Percentiles rank a stretch among this genome's conserved stretches.
Conservation (phyloP, 805 yeast genomes). For the Lipomyces japonicus region DNA sequence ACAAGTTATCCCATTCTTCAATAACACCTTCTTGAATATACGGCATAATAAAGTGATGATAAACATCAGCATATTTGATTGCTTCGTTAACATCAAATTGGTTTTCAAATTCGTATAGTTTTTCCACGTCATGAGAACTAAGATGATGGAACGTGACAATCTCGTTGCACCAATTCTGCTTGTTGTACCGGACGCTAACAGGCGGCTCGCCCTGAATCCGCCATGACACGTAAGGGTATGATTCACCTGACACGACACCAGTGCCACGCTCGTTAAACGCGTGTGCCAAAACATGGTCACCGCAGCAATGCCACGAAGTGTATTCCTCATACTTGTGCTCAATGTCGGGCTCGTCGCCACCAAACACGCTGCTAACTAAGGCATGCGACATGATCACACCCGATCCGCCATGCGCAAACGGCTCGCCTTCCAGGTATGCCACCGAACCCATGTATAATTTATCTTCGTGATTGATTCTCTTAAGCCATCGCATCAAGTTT, state of each 20-base stretch:
- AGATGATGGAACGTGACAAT: conserved; percentile 38
- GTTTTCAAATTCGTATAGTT: conserved; percentile 39
- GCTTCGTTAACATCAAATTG: conserved; percentile 18
- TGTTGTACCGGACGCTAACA: conserved; percentile 13
- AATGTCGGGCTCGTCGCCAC: conserved; percentile 26
- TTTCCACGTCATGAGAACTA: conserved; percentile 14
- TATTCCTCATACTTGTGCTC: conserved; percentile 27
- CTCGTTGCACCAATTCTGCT: conserved; percentile 35
- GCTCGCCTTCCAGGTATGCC: conserved; percentile 26
- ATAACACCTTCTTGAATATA: conserved; percentile 28
- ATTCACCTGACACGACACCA: conserved; percentile 15
- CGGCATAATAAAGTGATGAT: conserved; percentile 38
- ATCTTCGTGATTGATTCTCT: conserved; percentile 32
- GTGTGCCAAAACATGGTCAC: conserved; percentile 37
- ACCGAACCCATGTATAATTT: conserved; percentile 36
- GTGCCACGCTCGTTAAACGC: conserved; percentile 28
- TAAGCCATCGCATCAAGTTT: conserved; percentile 32
- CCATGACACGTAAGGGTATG: conserved; percentile 22
- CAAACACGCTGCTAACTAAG: conserved; percentile 33
- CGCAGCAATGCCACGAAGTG: conserved; percentile 36
- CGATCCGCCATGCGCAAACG: conserved; percentile 42
- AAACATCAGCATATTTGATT: conserved; percentile 34
- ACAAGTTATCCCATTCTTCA: conserved; percentile 32
- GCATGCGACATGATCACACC: conserved; percentile 38
- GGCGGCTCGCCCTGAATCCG: conserved; percentile 38